These are phyloP conservation scores for Penicillium dipodomyicola DNA, from an alignment of 495 filamentous ascomycete genomes.

Conservation along the genomic window DNA sequence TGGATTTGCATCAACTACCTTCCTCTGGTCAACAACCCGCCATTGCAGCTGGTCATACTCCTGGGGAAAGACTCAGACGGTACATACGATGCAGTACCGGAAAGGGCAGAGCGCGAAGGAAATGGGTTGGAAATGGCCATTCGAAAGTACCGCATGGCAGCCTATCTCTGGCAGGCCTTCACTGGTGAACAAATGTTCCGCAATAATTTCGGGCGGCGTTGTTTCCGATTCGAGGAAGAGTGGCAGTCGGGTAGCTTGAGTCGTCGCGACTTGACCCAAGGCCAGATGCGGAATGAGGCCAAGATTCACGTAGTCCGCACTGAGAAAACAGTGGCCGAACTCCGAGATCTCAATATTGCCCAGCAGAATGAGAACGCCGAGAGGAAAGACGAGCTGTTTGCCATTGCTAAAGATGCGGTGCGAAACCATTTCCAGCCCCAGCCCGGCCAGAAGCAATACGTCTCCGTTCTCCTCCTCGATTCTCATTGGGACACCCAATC, in stretches of 20 bases:
- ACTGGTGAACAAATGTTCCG: constrained; percentile 93
- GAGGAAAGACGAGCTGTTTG: constrained; percentile 67
- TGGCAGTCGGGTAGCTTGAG: constrained; percentile 81
- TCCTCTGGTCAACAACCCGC: constrained; percentile 69
- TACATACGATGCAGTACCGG: constrained; percentile 78
- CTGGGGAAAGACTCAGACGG: constrained; percentile 84
- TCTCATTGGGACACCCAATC: constrained; percentile 76
- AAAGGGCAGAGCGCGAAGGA: constrained; percentile 71
- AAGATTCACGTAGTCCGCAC: constrained; percentile 79
- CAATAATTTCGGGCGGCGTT: constrained; percentile 76
- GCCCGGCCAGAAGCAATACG: constrained; percentile 78
- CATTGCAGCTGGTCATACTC: constrained; percentile 80
- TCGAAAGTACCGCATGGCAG: constrained; percentile 84
- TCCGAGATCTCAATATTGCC: constrained; percentile 73
- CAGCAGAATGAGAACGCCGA: constrained; percentile 71
- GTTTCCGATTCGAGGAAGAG: constrained; percentile 87
- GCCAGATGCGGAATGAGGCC: constrained; percentile 81
- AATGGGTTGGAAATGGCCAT: constrained; percentile 76
- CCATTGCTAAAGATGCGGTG: constrained; percentile 73
- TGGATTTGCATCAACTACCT: constrained; percentile 82
- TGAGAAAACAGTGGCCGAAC: constrained; percentile 80
- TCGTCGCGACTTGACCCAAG: constrained; percentile 62
- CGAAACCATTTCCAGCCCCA: constrained; percentile 67
- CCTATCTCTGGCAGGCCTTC: constrained; percentile 94
- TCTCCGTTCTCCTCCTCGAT: constrained; percentile 79